Evolutionary conservation across 2,329 filamentous ascomycete species (phyloP).

Genomic region (Colletotrichum theobromicola): DNA sequence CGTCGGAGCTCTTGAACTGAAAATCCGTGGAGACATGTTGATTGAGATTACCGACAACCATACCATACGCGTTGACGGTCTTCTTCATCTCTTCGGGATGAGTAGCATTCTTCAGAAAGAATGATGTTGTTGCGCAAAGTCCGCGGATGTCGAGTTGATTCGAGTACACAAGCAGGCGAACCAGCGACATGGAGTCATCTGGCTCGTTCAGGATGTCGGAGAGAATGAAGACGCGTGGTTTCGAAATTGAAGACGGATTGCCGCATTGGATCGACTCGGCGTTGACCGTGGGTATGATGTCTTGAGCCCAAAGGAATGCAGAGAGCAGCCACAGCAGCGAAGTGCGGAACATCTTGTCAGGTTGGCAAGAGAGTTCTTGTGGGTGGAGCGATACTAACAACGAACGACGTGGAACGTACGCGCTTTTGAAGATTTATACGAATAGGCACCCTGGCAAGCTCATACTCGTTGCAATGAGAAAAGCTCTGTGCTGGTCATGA

Average conservation of each 20-base stretch:
- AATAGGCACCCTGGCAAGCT: neutral
- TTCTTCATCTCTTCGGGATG: constrained; percentile 46
- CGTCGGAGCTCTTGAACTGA: neutral
- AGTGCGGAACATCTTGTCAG: neutral
- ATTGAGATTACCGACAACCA: constrained; percentile 53
- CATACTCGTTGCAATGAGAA: neutral
- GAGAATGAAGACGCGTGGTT: constrained; percentile 38
- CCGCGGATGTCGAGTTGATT: constrained; percentile 51
- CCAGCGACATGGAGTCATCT: constrained; percentile 48
- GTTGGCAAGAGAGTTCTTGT: neutral
- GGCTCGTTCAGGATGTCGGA: constrained; percentile 52
- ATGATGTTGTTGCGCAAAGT: constrained; percentile 49
- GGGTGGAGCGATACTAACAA: neutral
- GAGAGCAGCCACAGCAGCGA: neutral
- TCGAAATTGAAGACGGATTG: neutral
- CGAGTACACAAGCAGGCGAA: constrained; percentile 47
- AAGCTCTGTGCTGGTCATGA: neutral
- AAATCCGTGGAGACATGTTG: constrained; percentile 32
- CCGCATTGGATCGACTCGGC: neutral
- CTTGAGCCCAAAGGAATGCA: neutral
- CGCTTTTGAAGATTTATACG: neutral
- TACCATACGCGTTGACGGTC: constrained; percentile 47
- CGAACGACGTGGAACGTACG: neutral
- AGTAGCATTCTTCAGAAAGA: constrained; percentile 45
- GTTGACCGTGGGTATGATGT: neutral